phyloP scores from a whole-genome alignment of 176 grass and related monocot species.

The Oryza nivara region DNA sequence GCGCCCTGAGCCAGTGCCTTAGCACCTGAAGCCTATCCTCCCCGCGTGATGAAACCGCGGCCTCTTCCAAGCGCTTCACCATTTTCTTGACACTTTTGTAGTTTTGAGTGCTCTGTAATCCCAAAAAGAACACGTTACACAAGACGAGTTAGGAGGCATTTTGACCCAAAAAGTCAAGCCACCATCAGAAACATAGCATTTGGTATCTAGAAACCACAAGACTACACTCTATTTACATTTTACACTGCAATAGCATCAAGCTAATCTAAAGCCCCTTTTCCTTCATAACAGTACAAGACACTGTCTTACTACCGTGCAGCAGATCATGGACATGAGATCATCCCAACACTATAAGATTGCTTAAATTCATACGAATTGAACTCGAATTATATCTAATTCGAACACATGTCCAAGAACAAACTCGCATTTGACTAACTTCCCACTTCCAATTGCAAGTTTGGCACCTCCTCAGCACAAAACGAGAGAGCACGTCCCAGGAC shows the following conservation, averaged over 20 bases:
- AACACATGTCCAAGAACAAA: neutral
- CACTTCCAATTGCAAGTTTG: neutral
- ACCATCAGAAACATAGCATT: too few relatives aligned
- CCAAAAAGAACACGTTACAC: constrained; percentile 6
- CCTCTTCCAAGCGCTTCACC: constrained; percentile 86
- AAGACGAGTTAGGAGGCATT: neutral
- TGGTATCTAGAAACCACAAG: too few relatives aligned
- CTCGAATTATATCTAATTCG: neutral
- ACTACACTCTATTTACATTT: neutral
- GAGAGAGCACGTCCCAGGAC: neutral
- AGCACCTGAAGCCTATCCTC: constrained; percentile 69
- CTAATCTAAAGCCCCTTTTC: constrained; percentile 5
- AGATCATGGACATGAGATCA: neutral
- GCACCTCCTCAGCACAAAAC: neutral
- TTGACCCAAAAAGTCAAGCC: too few relatives aligned
- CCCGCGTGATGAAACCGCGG: constrained; percentile 65
- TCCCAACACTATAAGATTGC: neutral
- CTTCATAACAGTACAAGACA: constrained; percentile 9
- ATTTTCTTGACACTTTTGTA: constrained; percentile 82
- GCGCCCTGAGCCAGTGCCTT: constrained; percentile 65
- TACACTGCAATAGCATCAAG: constrained; percentile 6
- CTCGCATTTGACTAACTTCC: constrained; percentile 17
- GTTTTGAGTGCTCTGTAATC: constrained; percentile 58
- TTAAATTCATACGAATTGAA: neutral
- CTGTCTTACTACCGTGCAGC: constrained; percentile 2